phyloP scores from a whole-genome alignment of 371 early-diverging fungal genomes.

The Zopfochytrium polystomum region DNA sequence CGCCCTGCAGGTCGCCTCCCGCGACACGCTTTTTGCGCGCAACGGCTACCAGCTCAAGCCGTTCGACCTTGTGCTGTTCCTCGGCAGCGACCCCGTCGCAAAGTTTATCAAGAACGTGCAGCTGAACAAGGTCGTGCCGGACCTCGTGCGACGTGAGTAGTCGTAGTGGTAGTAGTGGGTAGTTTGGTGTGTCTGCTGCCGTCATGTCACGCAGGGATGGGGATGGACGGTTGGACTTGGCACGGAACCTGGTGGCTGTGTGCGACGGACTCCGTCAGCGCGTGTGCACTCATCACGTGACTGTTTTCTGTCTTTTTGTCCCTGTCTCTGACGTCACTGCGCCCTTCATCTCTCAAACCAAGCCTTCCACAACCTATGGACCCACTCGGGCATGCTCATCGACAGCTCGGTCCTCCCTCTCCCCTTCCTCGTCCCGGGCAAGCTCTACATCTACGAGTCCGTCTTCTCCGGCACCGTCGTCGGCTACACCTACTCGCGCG shows the following conservation, averaged over 20 bases:
- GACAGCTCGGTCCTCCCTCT: constrained; percentile 26
- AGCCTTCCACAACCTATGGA: constrained; percentile 21
- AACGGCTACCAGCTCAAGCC: no score
- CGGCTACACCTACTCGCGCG: constrained; percentile 15
- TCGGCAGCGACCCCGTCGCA: constrained; percentile 29
- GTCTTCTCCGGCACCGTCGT: constrained; percentile 26
- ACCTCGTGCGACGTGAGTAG: background rate
- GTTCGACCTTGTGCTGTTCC: constrained; percentile 24
- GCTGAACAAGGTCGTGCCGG: constrained; percentile 17
- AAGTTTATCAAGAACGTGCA: constrained; percentile 23
- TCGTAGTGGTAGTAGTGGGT: no score
- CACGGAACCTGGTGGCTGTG: no score
- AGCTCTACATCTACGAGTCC: constrained; percentile 35
- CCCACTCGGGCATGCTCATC: constrained; percentile 31
- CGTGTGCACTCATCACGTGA: no score
- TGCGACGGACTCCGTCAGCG: no score
- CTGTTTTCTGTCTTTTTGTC: no score
- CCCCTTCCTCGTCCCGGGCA: constrained; percentile 23
- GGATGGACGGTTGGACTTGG: no score
- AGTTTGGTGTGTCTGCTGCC: no score
- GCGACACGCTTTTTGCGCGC: no score
- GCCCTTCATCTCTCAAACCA: background rate
- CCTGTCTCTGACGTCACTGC: background rate
- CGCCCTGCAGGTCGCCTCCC: no score
- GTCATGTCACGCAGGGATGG: no score